Conservation (phyloP, 345 rosid genomes). For the Acer yangbiense region DNA sequence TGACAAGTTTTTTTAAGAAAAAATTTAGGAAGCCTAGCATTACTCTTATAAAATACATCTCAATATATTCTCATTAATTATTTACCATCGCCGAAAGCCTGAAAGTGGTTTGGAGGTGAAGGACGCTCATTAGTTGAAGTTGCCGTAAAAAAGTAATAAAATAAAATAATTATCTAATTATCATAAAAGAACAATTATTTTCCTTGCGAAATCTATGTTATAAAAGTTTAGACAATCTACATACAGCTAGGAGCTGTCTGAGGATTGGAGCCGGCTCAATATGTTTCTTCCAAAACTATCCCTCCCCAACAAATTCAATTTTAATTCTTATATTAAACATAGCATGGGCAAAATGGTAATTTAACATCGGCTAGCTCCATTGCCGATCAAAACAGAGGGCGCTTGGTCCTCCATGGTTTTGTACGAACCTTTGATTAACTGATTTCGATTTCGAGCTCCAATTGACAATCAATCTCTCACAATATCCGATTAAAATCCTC, state of each 20-base stretch:
- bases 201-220: background rate
- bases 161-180: too few relatives aligned
- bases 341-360: slow-evolving; percentile 50
- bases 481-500: slow-evolving; percentile 29
- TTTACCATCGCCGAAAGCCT: too few relatives aligned
- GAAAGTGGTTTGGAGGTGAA: too few relatives aligned
- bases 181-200: too few relatives aligned
- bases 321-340: background rate
- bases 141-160: too few relatives aligned
- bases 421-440: slow-evolving; percentile 41
- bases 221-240: background rate
- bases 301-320: background rate
- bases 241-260: slow-evolving; percentile 19
- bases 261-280: slow-evolving; percentile 39
- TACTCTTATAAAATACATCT: too few relatives aligned
- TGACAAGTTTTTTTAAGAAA: too few relatives aligned
- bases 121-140: too few relatives aligned
- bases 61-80: too few relatives aligned
- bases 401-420: slow-evolving; percentile 68
- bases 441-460: slow-evolving; percentile 49
- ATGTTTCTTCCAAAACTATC: slow-evolving; percentile 31
- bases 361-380: slow-evolving; percentile 40
- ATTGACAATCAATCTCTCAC: slow-evolving; percentile 28
- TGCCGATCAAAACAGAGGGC: slow-evolving; percentile 84
- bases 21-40: too few relatives aligned